Conservation (phyloP, 2,329 filamentous ascomycete genomes). For the Bipolaris bicolor region DNA sequence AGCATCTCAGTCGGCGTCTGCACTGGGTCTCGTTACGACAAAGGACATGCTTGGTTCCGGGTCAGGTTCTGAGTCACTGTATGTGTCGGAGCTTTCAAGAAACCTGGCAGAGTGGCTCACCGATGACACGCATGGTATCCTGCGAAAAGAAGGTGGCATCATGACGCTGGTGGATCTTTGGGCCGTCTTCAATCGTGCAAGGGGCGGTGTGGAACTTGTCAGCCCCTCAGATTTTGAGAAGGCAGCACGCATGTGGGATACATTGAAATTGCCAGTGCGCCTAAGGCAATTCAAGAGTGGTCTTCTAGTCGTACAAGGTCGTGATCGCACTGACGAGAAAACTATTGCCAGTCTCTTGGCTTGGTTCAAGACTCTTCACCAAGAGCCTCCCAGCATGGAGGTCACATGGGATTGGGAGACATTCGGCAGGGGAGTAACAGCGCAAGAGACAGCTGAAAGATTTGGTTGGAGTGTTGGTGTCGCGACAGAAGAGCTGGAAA, state of each 20-base stretch:
- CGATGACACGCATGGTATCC: conserved; percentile 45
- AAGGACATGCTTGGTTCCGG: conserved; percentile 86
- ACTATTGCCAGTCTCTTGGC: conserved; percentile 76
- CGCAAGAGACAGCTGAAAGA: conserved; percentile 83
- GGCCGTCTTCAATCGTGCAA: conserved; percentile 83
- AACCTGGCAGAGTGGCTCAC: conserved; percentile 50
- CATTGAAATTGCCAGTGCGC: conserved; percentile 82
- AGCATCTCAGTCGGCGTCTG: conserved; percentile 79
- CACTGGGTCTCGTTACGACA: conserved; percentile 88
- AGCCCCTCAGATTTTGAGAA: conserved; percentile 91
- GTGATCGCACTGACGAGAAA: conserved; percentile 87
- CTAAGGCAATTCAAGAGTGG: conserved; percentile 90
- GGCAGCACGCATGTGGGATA: conserved; percentile 86
- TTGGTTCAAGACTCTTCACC: conserved; percentile 79
- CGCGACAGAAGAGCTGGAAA: conserved; percentile 91
- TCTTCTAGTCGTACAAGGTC: conserved; percentile 89
- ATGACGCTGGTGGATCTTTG: conserved; percentile 50
- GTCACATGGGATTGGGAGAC: conserved; percentile 75
- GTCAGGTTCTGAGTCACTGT: conserved; percentile 80
- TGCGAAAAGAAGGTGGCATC: conserved; percentile 48
- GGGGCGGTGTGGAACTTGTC: conserved; percentile 92
- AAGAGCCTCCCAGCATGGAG: conserved; percentile 67
- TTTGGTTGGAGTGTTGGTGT: conserved; percentile 99
- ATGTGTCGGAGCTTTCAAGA: conserved; percentile 68
- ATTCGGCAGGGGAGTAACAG: conserved; percentile 86